phyloP scores from a whole-genome alignment of 2,329 filamentous ascomycete species.

The Scytalidium lignicola region DNA sequence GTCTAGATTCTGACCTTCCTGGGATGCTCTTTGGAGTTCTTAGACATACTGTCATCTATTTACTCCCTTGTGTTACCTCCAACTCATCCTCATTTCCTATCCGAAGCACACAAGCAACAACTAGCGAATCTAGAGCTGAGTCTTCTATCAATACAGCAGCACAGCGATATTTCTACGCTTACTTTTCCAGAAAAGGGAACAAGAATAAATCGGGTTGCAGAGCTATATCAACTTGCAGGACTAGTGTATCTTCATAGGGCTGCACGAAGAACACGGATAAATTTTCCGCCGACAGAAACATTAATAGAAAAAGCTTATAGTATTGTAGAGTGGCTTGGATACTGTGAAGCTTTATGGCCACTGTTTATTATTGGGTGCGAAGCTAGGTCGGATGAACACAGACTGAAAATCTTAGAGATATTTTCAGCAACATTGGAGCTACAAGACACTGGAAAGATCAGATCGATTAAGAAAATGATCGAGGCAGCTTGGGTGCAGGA shows the following conservation, averaged over 20 bases:
- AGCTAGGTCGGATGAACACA: slow-evolving; percentile 1
- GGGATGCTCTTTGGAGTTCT: slow-evolving; percentile 3
- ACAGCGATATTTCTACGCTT: neutral
- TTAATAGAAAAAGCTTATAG: slow-evolving; percentile 1
- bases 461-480: slow-evolving; percentile 5
- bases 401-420: neutral
- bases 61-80: slow-evolving; percentile 1
- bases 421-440: slow-evolving; percentile 2
- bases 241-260: slow-evolving; percentile 4
- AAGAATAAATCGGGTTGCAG: slow-evolving; percentile 1
- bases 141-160: too few relatives aligned
- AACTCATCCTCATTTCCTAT: slow-evolving; percentile 1
- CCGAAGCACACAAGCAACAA: neutral
- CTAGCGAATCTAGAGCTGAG: too few relatives aligned
- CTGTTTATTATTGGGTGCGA: slow-evolving; percentile 6
- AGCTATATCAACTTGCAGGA: slow-evolving; percentile 3
- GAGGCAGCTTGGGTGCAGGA: slow-evolving; percentile 6
- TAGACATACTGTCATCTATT: slow-evolving; percentile 3
- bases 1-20: neutral
- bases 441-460: slow-evolving; percentile 4
- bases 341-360: slow-evolving; percentile 5
- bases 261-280: slow-evolving; percentile 2
- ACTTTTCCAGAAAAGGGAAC: neutral
- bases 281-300: slow-evolving; percentile 2
- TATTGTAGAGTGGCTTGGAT: slow-evolving; percentile 1